These are phyloP conservation scores for Neurospora pannonica DNA, from an alignment of 495 filamentous ascomycete species.

Conservation along the genomic window DNA sequence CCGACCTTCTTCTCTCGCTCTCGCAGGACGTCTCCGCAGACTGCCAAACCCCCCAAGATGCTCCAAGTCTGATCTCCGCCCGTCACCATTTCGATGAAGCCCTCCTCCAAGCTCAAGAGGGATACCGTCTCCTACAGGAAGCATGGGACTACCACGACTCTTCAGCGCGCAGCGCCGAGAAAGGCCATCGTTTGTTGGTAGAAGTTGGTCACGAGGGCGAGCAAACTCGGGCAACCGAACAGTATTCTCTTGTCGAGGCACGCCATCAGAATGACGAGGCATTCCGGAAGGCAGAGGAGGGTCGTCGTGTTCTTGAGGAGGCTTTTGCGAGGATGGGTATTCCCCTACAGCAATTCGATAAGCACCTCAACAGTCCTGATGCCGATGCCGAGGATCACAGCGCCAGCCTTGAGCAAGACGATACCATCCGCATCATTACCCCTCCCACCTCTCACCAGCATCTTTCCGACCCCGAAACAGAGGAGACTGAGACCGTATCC, in stretches of 20 bases:
- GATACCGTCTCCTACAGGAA: neutral
- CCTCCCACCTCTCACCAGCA: neutral
- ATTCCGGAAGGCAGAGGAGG: neutral
- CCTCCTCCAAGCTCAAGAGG: neutral
- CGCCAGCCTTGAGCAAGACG: neutral
- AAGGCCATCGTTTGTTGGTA: neutral
- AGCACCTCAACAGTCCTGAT: neutral
- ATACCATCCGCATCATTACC: neutral
- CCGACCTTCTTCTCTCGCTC: neutral
- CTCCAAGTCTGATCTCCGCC: neutral
- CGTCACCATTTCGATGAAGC: neutral
- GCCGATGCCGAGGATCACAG: neutral
- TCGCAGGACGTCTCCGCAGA: neutral
- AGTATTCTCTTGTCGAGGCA: neutral
- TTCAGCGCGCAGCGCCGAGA: neutral
- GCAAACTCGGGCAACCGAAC: rapidly evolving
- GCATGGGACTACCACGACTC: neutral
- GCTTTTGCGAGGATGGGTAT: neutral
- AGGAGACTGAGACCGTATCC: neutral
- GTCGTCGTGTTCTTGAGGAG: neutral
- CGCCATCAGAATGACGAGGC: neutral
- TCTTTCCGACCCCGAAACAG: neutral
- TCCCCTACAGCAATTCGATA: neutral
- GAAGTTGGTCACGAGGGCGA: neutral
- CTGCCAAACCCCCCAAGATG: neutral